Conservation (phyloP, 148 eudicot genomes). For the Limonium bicolor region DNA sequence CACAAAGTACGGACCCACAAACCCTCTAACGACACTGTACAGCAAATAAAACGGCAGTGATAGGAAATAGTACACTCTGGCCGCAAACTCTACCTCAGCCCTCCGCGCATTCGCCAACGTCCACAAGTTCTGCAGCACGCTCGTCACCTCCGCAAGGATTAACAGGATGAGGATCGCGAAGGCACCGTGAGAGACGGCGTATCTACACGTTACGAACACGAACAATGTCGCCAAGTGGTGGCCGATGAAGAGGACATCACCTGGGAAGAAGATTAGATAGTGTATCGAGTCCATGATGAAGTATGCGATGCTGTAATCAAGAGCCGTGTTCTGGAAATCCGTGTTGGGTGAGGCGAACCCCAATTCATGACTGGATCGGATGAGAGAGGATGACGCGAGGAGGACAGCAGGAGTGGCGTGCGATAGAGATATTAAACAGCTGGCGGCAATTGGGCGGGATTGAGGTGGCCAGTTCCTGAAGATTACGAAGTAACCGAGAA, state of each 20-base stretch:
- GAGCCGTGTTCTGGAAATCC: slow-evolving; percentile 17
- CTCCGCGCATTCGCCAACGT: slow-evolving; percentile 43
- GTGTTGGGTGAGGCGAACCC: slow-evolving; percentile 38
- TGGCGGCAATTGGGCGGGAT: slow-evolving; percentile 62
- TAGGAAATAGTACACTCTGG: slow-evolving; percentile 19
- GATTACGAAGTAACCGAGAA: slow-evolving; percentile 25
- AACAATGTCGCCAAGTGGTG: slow-evolving; percentile 72
- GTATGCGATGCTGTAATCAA: slow-evolving; percentile 71
- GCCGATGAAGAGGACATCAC: slow-evolving; percentile 48
- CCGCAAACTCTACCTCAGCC: slow-evolving; percentile 28
- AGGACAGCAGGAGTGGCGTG: slow-evolving; percentile 78
- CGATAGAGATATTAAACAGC: slow-evolving; percentile 48
- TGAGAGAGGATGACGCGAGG: slow-evolving; percentile 27
- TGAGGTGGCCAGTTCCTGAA: slow-evolving; percentile 43
- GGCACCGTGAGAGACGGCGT: slow-evolving; percentile 41
- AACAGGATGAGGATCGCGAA: slow-evolving; percentile 40
- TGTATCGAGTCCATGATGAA: slow-evolving; percentile 57
- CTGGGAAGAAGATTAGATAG: slow-evolving; percentile 48
- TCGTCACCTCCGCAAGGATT: slow-evolving; percentile 55
- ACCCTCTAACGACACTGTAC: slow-evolving; percentile 47
- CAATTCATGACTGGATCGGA: slow-evolving; percentile 7
- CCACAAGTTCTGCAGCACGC: slow-evolving; percentile 69
- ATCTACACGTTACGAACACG: slow-evolving; percentile 63
- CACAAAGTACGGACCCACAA: slow-evolving; percentile 50
- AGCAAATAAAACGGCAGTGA: slow-evolving; percentile 52